phyloP scores from a whole-genome alignment of 2,329 filamentous ascomycete species.

The Fusarium fujikuroi region DNA sequence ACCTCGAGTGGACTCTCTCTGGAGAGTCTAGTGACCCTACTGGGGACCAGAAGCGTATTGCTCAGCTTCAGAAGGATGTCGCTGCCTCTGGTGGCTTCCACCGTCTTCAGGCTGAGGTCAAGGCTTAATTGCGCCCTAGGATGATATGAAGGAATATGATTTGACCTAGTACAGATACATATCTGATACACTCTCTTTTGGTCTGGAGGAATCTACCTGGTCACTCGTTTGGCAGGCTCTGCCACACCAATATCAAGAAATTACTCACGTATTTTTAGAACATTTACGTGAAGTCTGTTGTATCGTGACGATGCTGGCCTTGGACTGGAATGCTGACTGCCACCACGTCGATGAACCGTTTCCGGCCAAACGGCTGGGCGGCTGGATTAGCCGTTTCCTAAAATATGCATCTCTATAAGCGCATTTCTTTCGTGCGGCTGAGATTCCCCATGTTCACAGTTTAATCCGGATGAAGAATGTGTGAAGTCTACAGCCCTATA shows the following conservation, averaged over 20 bases:
- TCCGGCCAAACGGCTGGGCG: background rate
- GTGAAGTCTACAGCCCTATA: background rate
- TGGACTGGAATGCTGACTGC: conserved; percentile 2
- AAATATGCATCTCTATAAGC: background rate
- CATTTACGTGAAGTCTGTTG: background rate
- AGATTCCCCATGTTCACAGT: background rate
- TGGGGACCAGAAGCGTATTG: conserved; percentile 81
- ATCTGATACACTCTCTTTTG: conserved; percentile 20
- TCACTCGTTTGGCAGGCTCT: conserved; percentile 20
- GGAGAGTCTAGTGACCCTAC: conserved; percentile 73
- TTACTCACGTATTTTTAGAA: background rate
- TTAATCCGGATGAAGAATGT: background rate
- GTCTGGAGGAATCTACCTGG: conserved; percentile 14
- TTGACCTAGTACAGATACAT: conserved; percentile 12
- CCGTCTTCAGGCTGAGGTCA: conserved; percentile 51
- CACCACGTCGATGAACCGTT: background rate
- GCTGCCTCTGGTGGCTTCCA: conserved; percentile 73
- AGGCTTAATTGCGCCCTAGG: conserved; percentile 14
- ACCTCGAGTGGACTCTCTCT: conserved; percentile 73
- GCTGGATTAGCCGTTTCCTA: background rate
- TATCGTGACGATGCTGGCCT: background rate
- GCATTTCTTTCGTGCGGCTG: background rate
- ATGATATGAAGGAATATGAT: background rate
- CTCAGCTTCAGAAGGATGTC: conserved; percentile 73
- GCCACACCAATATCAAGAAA: conserved; percentile 17